Base-by-base conservation (phyloP, 805 yeast genomes). In the Spathaspora girioi region DNA sequence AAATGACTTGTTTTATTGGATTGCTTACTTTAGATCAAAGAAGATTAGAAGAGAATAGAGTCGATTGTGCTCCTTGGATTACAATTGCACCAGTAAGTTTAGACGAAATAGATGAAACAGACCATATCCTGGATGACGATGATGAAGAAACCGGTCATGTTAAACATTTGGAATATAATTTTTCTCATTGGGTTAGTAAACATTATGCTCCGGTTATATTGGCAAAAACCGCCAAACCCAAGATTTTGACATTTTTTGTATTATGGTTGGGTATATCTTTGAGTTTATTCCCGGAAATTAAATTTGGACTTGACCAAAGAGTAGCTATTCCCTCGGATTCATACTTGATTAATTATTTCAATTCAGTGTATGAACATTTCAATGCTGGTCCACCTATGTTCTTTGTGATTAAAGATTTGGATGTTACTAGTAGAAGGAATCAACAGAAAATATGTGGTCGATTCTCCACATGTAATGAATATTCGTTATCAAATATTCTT, bases 331-430 rank as follows among this genome's bases (percentile, higher is more conserved):
- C 98, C 0, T 69, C 76, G 1, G 91, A 80, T 49, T 92, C 97
- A 0, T 89, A 91, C 61, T 68, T 94, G 61, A 83, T 91, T 38
- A 79, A 82, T 49, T 94, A 93, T 66, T 93, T 89, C 70, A 73
- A 85, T 56, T 89, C 92, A 49, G 74, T 91, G 2, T 87, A 86
- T 63, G 67, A 76, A 1, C 87, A 84, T 62, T 73, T 93, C 54
- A 84, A 86, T 53, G 87, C 87, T 7, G 99, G 98, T 0, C 97
- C 99, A 0, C 99, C 99, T 0, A 78, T 89, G 0, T 94, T 87
- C 62, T 87, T 91, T 66, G 90, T 94, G 20, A 82, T 89, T n/a
- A 79, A 81, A 44, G 83, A 81, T 48, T 62, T 82, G 46, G 86
- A 89, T 59, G 75, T 87, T 5, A 88, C 93, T 0, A 51, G 66